phyloP scores from a whole-genome alignment of 2,329 filamentous ascomycete genomes.

The Bipolaris oryzae region DNA sequence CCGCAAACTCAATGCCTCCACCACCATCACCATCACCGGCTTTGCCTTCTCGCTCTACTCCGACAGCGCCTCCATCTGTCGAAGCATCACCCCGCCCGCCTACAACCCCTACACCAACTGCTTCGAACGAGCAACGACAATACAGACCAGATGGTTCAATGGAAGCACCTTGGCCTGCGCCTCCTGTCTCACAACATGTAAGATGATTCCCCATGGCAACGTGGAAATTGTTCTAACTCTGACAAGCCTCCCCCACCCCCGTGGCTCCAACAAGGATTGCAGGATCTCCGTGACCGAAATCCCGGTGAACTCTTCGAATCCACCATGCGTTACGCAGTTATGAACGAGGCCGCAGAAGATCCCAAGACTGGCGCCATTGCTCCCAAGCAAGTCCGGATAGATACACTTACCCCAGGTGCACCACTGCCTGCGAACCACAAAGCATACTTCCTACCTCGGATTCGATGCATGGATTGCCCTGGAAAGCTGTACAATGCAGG shows the following conservation, averaged over 20 bases:
- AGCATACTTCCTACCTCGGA: constrained; percentile 85
- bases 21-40: constrained; percentile 58
- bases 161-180: constrained; percentile 66
- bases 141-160: constrained; percentile 62
- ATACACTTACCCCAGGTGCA: constrained; percentile 54
- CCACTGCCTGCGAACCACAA: constrained; percentile 68
- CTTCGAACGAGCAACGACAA: constrained; percentile 41
- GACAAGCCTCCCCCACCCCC: constrained; percentile 78
- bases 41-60: constrained; percentile 44
- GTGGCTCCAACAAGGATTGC: constrained; percentile 81
- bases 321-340: constrained; percentile 85
- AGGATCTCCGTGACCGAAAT: constrained; percentile 71
- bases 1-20: constrained; percentile 62
- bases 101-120: constrained; percentile 47
- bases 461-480: constrained; percentile 89
- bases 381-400: constrained; percentile 59
- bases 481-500: constrained; percentile 93
- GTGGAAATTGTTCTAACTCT: constrained; percentile 21
- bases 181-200: constrained; percentile 67
- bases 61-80: constrained; percentile 26
- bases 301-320: constrained; percentile 85
- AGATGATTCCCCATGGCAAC: constrained; percentile 42
- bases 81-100: constrained; percentile 40
- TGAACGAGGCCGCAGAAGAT: constrained; percentile 62
- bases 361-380: constrained; percentile 62